phyloP scores from a whole-genome alignment of 768 basidiomycete genomes.

The Russula ochroleuca region DNA sequence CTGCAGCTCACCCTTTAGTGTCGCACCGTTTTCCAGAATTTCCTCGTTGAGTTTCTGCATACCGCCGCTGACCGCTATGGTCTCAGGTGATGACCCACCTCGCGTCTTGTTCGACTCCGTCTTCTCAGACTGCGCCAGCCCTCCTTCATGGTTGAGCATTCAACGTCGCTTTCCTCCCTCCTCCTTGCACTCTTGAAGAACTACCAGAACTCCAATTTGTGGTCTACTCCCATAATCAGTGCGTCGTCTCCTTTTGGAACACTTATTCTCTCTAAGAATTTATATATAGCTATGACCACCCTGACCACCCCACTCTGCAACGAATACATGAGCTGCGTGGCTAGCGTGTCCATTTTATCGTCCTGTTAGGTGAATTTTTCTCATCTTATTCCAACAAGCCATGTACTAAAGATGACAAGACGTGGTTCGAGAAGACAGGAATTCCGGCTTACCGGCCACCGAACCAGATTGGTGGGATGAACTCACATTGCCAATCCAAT shows the following conservation, averaged over 20 bases:
- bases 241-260: constrained; percentile 15
- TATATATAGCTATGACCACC: constrained; percentile 40
- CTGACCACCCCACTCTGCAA: constrained; percentile 39
- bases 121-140: constrained; percentile 37
- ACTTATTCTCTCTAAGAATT: not conserved
- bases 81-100: constrained; percentile 27
- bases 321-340: constrained; percentile 29
- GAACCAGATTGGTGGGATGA: constrained; percentile 45
- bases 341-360: constrained; percentile 34
- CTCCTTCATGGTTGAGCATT: constrained; percentile 34
- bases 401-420: constrained; percentile 29
- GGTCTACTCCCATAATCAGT: constrained; percentile 44
- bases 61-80: not conserved
- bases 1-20: too few relatives aligned
- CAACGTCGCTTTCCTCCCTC: constrained; percentile 33
- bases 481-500: constrained; percentile 24
- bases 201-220: constrained; percentile 41
- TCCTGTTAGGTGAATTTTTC: constrained; percentile 36
- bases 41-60: constrained; percentile 33
- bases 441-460: constrained; percentile 34
- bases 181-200: constrained; percentile 39
- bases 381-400: not conserved
- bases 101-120: constrained; percentile 43
- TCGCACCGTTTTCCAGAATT: constrained; percentile 28
- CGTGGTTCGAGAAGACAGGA: constrained; percentile 33